Percentiles rank a stretch among this genome's conserved stretches.
Conservation (phyloP, 495 filamentous ascomycete species). For the Neurospora tetrasperma region DNA sequence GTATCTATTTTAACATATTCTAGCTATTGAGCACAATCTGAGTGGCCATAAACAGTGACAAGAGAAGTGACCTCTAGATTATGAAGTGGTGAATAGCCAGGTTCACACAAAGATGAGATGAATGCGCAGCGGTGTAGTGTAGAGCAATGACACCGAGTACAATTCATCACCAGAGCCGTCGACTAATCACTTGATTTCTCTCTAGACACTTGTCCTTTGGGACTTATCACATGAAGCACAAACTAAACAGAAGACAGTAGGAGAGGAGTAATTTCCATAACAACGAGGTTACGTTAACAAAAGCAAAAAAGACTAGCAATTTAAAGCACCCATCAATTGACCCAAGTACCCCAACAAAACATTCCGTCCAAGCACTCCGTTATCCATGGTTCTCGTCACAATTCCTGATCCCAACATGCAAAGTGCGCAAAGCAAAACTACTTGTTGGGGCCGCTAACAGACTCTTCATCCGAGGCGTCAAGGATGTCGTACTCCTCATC, state of each 20-base stretch:
- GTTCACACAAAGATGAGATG: background rate
- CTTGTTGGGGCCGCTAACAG: conserved; percentile 21
- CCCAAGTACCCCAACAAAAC: background rate
- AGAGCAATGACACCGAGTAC: background rate
- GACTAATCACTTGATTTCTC: background rate
- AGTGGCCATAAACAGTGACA: background rate
- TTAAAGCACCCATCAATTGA: background rate
- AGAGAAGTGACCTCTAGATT: background rate
- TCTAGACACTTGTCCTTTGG: background rate
- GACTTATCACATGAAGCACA: background rate
- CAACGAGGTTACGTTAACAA: background rate
- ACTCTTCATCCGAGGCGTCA: conserved; percentile 90
- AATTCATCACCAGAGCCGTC: background rate
- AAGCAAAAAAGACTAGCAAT: background rate
- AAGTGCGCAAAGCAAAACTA: background rate
- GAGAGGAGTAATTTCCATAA: background rate
- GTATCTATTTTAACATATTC: background rate
- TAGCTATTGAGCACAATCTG: background rate
- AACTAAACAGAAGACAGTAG: background rate
- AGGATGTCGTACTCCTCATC: conserved; percentile 98
- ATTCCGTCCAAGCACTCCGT: background rate
- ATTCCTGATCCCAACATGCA: conserved; percentile 1
- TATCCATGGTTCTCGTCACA: conserved; percentile 10
- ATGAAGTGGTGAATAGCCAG: background rate
- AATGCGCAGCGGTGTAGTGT: background rate